Base-by-base conservation (phyloP, 805 yeast genomes). In the Metschnikowia gelsemii region DNA sequence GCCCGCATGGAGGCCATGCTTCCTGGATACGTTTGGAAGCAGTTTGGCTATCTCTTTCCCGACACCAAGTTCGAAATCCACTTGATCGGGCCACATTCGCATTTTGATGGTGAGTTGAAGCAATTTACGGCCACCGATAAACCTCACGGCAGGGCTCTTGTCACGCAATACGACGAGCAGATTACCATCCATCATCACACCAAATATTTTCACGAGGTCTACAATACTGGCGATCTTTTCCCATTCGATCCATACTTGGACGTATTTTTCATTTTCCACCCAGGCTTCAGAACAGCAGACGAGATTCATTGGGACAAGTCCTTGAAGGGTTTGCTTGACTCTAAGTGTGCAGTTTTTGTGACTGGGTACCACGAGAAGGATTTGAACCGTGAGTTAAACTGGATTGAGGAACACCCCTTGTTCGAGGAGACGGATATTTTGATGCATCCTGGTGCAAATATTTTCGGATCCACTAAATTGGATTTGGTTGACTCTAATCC, bases 231-330 rank as follows among this genome's bases (percentile, higher is more conserved):
- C 56, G 97, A 91, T 66, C 87, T 93, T 62, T 87, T 88, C 81
- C 99, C 99, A 4, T 93, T 90, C 63, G 99, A 93, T 63, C 99
- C 99, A 32, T 93, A 91, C 64, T 76, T 87, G 60, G 99, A 93
- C 61, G 79, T 80, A 20, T 93, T 93, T 66, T 89, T 88, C 76
- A 73, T 87, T 39, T 93, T 91, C 84, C 98, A 91, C 62, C 98
- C 99, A 3, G 96, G 96, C 29, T 78, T 89, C 58, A 82, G 87
- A 14, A 84, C 93, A 6, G 85, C 87, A 11, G 96, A 87, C 56
- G 74, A 78, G 61, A 82, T 83, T 45, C 78, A 80, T 57, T 91
- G 98, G 97, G 78, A 78, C 49, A 84, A 87, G 61, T 74, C 96
- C 0, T 68, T 93, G 52, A 88, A 88, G 40, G 96, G 91, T 3